phyloP scores from a whole-genome alignment of 495 filamentous ascomycete species.

The Emericellopsis terricola region DNA sequence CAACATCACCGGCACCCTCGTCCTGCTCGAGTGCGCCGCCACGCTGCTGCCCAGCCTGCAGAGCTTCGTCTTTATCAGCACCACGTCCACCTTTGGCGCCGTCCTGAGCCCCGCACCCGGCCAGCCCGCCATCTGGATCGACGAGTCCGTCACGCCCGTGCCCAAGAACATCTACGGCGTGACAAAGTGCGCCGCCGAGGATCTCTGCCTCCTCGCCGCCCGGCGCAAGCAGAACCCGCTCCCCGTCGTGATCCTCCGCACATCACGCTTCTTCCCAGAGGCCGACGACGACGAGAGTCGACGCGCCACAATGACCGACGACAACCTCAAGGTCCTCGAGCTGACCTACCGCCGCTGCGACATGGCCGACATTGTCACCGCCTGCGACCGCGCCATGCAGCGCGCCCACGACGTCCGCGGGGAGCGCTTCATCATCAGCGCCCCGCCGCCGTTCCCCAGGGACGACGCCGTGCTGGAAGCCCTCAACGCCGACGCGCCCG shows the following conservation, averaged over 20 bases:
- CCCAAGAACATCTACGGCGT: slow-evolving; percentile 16
- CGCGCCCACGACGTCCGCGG: slow-evolving; percentile 2
- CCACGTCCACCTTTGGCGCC: slow-evolving; percentile 13
- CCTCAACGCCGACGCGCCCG: slow-evolving; percentile 5
- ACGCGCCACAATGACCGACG: slow-evolving; percentile 4
- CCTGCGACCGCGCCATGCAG: slow-evolving; percentile 9
- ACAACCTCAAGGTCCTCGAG: slow-evolving; percentile 15
- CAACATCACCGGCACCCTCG: slow-evolving; percentile 10
- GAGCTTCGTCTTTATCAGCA: slow-evolving; percentile 12
- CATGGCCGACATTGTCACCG: slow-evolving; percentile 9
- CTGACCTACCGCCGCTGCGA: slow-evolving; percentile 13
- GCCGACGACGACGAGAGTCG: slow-evolving; percentile 11
- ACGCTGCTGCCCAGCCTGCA: slow-evolving; percentile 2
- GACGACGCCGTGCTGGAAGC: slow-evolving; percentile 2
- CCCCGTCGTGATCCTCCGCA: slow-evolving; percentile 9
- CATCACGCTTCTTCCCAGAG: slow-evolving; percentile 15
- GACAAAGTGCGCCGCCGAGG: slow-evolving; percentile 12
- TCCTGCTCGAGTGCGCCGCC: slow-evolving; percentile 7
- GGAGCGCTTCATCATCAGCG: slow-evolving; percentile 10
- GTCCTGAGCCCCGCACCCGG: slow-evolving; percentile 1
- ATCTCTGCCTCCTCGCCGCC: slow-evolving; percentile 9
- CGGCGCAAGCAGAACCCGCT: slow-evolving; percentile 2
- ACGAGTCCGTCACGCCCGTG: slow-evolving; percentile 6
- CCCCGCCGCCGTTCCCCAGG: slow-evolving; percentile 7
- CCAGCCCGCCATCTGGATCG: slow-evolving; percentile 10